These are phyloP conservation scores for Lachnellula arida DNA, from an alignment of 2,329 filamentous ascomycete genomes.

Conservation along the genomic window DNA sequence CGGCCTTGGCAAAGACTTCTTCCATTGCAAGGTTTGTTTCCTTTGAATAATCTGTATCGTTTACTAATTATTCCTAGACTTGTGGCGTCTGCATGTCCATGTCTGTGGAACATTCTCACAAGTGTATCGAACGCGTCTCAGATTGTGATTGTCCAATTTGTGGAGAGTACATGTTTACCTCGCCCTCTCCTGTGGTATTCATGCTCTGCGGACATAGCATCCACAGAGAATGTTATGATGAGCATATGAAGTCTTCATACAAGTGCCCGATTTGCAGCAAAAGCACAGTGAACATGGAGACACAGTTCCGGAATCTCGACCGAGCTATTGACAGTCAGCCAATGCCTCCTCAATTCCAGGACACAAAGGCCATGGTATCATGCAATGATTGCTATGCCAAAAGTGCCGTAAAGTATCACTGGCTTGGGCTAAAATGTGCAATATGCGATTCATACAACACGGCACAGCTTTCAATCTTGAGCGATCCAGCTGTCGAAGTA, in stretches of 20 bases:
- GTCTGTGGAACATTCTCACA: conserved; percentile 76
- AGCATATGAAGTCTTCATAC: conserved; percentile 86
- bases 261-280: conserved; percentile 96
- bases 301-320: conserved; percentile 87
- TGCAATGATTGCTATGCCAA: conserved; percentile 95
- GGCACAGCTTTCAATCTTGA: conserved; percentile 57
- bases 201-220: conserved; percentile 97
- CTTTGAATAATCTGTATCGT: neutral
- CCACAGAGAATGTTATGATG: conserved; percentile 81
- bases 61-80: conserved; percentile 47
- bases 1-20: conserved; percentile 92
- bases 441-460: conserved; percentile 69
- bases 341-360: conserved; percentile 79
- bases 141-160: conserved; percentile 97
- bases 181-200: conserved; percentile 80
- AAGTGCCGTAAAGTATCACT: conserved; percentile 84
- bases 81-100: conserved; percentile 95
- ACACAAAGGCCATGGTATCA: conserved; percentile 76
- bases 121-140: conserved; percentile 89
- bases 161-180: conserved; percentile 93
- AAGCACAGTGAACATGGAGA: conserved; percentile 95
- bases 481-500: conserved; percentile 33
- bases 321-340: conserved; percentile 83
- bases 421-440: conserved; percentile 86
- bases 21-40: conserved; percentile 82